Base-by-base conservation (phyloP, 1,284 basidiomycete genomes). In the Melampsora larici-populina region DNA sequence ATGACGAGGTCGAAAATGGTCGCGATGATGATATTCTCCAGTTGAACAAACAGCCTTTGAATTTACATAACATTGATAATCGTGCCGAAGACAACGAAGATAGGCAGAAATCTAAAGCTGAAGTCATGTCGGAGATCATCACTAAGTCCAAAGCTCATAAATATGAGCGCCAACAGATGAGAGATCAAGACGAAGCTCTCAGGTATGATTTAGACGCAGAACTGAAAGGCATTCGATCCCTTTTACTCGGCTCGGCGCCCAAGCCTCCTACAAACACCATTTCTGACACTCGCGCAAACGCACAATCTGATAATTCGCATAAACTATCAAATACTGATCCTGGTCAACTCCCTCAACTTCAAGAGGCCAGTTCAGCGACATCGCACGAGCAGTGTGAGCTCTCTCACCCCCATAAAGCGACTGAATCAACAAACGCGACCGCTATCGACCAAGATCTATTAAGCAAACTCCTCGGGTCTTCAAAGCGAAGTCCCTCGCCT, bases 61-160 rank as follows among this genome's bases (percentile, higher is more conserved):
- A 60, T 60, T 8, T 60, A 60, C 8, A 86, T 36, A 86, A 87
- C 51, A 86, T 88, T 78, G 86, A 87, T 78, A 85, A 86, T 79
- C 78, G 85, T 80, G n/a, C 33, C 55, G 29, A 43, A 48, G 74
- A 33, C 43, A 18, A 33, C 43, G 15, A 29, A 31, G 88, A 88
- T 66, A 87, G 89, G 79, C 94, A 93, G 84, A 95, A 92, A 86
- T 89, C 90, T 21, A 98, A 97, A 85, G 91, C 92, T 4, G 95
- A 99, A 83, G 93, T 98, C 79, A 99, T 99, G 97, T 89, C 92
- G 0, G 97, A 99, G 84, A 91, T 99, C 70, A 94, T 99, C 69
- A 92, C 94, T 17, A 99, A 99, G 85, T 96, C 93, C 85, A 99
- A 99, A 84, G 89, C 90, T 74, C 89, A 97, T 85, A 97, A 95